Base-by-base conservation (phyloP, 2,329 filamentous ascomycete species). In the Thermothelomyces thermophilus region DNA sequence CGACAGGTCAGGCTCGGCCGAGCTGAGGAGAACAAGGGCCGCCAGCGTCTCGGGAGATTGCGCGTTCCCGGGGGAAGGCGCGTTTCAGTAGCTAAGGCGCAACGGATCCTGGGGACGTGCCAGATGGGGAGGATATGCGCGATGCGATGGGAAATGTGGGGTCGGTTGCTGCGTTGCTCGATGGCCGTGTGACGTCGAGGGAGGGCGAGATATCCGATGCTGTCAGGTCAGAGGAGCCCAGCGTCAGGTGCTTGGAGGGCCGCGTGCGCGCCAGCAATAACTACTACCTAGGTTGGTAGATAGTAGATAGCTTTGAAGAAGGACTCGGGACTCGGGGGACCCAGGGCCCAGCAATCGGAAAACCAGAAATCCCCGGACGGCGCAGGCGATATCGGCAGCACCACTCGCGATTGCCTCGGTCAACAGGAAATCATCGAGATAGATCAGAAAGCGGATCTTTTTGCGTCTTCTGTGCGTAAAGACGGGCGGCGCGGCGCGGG, bases 1-100 rank as follows among this genome's bases (percentile, higher is more conserved):
- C 55, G 78, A 80, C 54, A 82, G 71, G 64, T 79, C 74, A 59
- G 74, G 70, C 51, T 78, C 74, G 68, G 69, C 69, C 61, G 73
- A 73, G 63, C 67, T 74, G 66, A 77, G 68, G 59, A 78, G 69
- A 51, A 75, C 77, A 65, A 79, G 74, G 63, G 77, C 70, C 69
- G 71, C 77, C 77, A 80, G 73, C 61, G 68, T 73, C 63, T 60
- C 63, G 61, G 50, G 26, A 35, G 49, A 53, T 58, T 54, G 62
- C 56, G 59, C 56, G 65, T 62, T 65, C 63, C 62, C 56, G 64
- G 36, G 16, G 30, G 54, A 51, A 65, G 62, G 70, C 69, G 65
- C 67, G 60, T 52, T 48, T 41, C 20, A 24, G 31, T 33, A 28
- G 13, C n/a, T 26, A 26, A 26, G 24, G 24, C 33, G 33, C 14